These are phyloP conservation scores for Diutina neorugosa DNA, from an alignment of 1,139 yeast genomes.

Conservation along the genomic window DNA sequence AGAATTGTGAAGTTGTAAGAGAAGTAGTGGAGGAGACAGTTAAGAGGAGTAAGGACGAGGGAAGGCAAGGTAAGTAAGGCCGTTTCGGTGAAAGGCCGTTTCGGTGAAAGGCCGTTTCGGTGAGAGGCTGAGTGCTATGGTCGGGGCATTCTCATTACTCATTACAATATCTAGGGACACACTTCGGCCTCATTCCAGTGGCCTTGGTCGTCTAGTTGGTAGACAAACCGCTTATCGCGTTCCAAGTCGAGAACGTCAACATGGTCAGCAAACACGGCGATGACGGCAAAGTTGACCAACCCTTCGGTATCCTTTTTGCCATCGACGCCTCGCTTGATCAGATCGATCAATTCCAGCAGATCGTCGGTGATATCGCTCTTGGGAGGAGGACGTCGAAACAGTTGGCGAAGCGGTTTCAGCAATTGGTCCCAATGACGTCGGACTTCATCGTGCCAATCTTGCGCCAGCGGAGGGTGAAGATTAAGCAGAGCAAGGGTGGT, in stretches of 20 bases:
- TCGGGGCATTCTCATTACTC: background rate
- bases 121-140: too few relatives aligned
- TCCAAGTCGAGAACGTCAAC: conserved; percentile 63
- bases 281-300: conserved; percentile 53
- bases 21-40: too few relatives aligned
- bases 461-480: conserved; percentile 36
- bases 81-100: too few relatives aligned
- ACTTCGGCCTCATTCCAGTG: conserved; percentile 71
- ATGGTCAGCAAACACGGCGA: conserved; percentile 55
- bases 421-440: conserved; percentile 49
- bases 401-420: conserved; percentile 45
- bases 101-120: too few relatives aligned
- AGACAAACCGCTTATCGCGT: conserved; percentile 42
- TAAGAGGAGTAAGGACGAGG: too few relatives aligned
- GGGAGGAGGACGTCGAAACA: conserved; percentile 66
- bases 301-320: conserved; percentile 59
- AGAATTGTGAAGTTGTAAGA: too few relatives aligned
- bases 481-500: conserved; percentile 12
- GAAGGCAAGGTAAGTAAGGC: too few relatives aligned
- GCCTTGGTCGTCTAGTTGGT: conserved; percentile 38
- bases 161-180: conserved; percentile 39
- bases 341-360: conserved; percentile 46
- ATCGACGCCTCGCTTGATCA: conserved; percentile 73
- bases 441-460: conserved; percentile 59
- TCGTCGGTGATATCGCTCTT: conserved; percentile 47